phyloP scores from a whole-genome alignment of 2,329 filamentous ascomycete species.

The Fusarium circinatum region DNA sequence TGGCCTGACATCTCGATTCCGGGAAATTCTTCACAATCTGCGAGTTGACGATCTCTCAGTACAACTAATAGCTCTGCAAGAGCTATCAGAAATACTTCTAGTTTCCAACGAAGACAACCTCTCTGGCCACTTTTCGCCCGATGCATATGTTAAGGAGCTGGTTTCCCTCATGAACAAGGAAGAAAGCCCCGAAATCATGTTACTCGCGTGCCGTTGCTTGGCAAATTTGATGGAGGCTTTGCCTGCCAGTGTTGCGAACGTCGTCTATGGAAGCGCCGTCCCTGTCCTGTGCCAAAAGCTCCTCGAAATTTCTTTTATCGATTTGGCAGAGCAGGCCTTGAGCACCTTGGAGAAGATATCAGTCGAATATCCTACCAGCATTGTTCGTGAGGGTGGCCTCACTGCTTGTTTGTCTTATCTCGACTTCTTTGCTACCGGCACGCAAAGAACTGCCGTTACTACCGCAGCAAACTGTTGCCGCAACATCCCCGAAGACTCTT shows the following conservation, averaged over 20 bases:
- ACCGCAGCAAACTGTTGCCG: conserved; percentile 98
- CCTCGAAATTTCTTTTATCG: conserved; percentile 95
- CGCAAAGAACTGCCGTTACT: conserved; percentile 94
- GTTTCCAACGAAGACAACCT: conserved; percentile 98
- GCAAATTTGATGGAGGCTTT: conserved; percentile 98
- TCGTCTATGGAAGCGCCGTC: conserved; percentile 97
- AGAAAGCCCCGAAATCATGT: conserved; percentile 96
- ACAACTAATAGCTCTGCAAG: conserved; percentile 91
- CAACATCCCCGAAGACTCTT: conserved; percentile 94
- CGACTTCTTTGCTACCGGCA: conserved; percentile 97
- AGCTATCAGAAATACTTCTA: conserved; percentile 90
- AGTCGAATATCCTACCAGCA: conserved; percentile 91
- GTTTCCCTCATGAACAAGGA: conserved; percentile 93
- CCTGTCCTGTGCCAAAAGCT: conserved; percentile 95
- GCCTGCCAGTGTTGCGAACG: conserved; percentile 90
- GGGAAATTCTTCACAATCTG: conserved; percentile 80
- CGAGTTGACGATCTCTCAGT: conserved; percentile 87
- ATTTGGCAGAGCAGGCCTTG: conserved; percentile 94
- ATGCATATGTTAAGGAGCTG: conserved; percentile 94
- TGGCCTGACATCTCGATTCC: conserved; percentile 80
- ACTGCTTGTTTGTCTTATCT: conserved; percentile 96
- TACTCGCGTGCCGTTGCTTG: conserved; percentile 92
- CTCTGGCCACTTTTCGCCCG: conserved; percentile 92
- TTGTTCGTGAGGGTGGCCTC: conserved; percentile 93
- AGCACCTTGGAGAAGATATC: conserved; percentile 99